Evolutionary conservation across 495 filamentous ascomycete species (phyloP).

Genomic region (Hyaloscypha hepaticicola): DNA sequence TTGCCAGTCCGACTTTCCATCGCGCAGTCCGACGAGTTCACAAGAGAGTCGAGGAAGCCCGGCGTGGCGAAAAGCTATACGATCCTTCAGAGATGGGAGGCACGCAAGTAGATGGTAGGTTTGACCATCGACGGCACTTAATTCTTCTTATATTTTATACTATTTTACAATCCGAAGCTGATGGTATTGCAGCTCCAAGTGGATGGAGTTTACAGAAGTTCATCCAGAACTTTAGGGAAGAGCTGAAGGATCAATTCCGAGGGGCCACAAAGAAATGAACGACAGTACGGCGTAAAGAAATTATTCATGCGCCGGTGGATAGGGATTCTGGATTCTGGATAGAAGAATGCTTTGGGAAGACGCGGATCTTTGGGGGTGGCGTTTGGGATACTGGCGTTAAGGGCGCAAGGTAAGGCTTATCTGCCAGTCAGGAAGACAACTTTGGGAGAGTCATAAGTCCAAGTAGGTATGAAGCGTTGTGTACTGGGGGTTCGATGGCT

Average conservation of each 20-base stretch:
- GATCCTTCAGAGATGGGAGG: constrained; percentile 59
- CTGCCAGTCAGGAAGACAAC: neutral
- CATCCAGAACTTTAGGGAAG: constrained; percentile 55
- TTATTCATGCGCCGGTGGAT: neutral
- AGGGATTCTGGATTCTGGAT: neutral
- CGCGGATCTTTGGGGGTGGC: neutral
- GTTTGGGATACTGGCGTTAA: neutral
- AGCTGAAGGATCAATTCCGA: constrained; percentile 56
- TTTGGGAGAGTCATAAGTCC: neutral
- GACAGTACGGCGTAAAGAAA: neutral
- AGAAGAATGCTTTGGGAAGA: neutral
- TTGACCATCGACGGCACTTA: too few species aligned
- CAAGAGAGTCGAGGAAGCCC: constrained; percentile 50
- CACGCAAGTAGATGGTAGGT: constrained; percentile 54
- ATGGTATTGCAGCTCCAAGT: constrained; percentile 22
- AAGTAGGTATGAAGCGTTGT: neutral
- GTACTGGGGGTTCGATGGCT: neutral
- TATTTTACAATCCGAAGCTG: constrained; percentile 1
- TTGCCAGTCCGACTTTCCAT: constrained; percentile 60
- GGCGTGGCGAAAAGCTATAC: constrained; percentile 42
- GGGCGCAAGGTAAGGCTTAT: neutral
- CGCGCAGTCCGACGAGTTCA: constrained; percentile 55
- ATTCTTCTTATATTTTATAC: too few species aligned
- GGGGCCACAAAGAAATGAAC: constrained; percentile 29
- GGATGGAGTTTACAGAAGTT: constrained; percentile 43